Conservation (phyloP, 192 early-diverging fungal genomes). For the Dimargaris xerosporica region DNA sequence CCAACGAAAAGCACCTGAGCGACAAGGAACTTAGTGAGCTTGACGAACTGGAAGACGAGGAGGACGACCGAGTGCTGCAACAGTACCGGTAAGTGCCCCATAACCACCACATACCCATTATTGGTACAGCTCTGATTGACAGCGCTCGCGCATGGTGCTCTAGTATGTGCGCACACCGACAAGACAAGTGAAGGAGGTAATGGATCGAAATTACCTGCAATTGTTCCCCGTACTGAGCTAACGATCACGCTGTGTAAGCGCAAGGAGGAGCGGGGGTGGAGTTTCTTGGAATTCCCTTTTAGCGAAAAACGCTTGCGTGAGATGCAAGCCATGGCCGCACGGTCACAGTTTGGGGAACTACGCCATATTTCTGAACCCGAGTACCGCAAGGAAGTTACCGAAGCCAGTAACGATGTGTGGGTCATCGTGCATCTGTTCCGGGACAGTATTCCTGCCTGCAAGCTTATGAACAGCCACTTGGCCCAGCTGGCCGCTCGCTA, state of each 20-base stretch:
- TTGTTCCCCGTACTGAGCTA: no score
- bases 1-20: conserved; percentile 41
- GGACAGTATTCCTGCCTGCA: conserved; percentile 63
- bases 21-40: conserved; percentile 63
- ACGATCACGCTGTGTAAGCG: no score
- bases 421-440: conserved; percentile 40
- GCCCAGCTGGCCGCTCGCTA: conserved; percentile 56
- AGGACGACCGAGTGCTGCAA: conserved; percentile 73
- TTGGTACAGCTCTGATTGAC: no score
- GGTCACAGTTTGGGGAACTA: conserved; percentile 75
- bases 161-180: no score
- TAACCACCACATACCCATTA: no score
- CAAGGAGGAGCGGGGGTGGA: no score
- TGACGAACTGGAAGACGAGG: conserved; percentile 84
- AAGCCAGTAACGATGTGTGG: conserved; percentile 63
- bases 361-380: conserved; percentile 85
- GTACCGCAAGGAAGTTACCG: conserved; percentile 75
- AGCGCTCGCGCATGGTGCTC: no score
- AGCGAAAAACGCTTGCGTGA: conserved; percentile 73
- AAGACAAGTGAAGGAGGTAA: no score
- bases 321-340: conserved; percentile 49
- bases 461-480: conserved; percentile 64
- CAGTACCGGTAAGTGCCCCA: conserved; percentile 52
- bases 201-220: no score
- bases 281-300: no score